Conservation (phyloP, 2,329 filamentous ascomycete genomes). For the Ceratocystis smalleyi region DNA sequence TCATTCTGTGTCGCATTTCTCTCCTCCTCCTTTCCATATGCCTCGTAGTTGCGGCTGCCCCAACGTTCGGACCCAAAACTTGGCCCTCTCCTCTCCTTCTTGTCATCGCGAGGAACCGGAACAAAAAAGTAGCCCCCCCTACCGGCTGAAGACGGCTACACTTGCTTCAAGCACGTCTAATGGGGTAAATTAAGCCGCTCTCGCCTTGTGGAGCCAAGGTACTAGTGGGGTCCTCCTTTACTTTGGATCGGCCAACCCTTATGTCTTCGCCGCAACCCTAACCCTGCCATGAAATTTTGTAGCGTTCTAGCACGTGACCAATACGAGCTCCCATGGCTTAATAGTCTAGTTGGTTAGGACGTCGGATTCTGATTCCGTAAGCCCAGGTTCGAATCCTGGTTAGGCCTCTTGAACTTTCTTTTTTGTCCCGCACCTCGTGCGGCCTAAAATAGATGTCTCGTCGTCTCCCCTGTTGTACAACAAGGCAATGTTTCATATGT, state of each 20-base stretch:
- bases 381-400: slow-evolving; percentile 10
- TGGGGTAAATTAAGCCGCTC: slow-evolving; percentile 13
- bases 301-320: neutral
- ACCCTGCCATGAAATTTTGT: fast-evolving
- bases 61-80: slow-evolving; percentile 8
- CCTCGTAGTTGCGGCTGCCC: too few species aligned
- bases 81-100: neutral
- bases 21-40: neutral
- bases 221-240: neutral
- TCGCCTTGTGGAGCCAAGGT: neutral
- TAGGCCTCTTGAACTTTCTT: neutral
- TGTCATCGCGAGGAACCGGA: slow-evolving; percentile 15
- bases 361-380: slow-evolving; percentile 1
- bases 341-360: slow-evolving; percentile 11
- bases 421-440: neutral
- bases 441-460: neutral
- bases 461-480: neutral
- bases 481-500: neutral
- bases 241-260: too few species aligned
- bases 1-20: neutral
- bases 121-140: neutral
- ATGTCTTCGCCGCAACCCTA: too few species aligned
- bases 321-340: neutral
- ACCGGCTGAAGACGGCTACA: slow-evolving; percentile 14
- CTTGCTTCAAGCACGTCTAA: slow-evolving; percentile 7